Evolutionary conservation across 768 basidiomycete species (phyloP).

Genomic region (Galerina sulciceps): DNA sequence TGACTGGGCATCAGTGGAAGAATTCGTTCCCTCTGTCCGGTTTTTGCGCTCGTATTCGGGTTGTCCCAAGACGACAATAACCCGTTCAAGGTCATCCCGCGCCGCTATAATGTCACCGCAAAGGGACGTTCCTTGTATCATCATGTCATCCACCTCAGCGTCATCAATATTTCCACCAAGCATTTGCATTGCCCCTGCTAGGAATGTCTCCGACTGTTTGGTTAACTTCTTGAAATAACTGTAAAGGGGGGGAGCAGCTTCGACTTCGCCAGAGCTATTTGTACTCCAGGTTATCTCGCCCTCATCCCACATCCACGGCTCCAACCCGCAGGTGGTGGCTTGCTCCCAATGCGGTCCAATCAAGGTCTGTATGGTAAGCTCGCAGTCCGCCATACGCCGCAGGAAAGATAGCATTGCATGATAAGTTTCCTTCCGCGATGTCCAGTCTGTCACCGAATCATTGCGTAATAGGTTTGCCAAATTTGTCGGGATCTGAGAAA

Average conservation of each 20-base stretch:
- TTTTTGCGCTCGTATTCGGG: slow-evolving; percentile 19
- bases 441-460: slow-evolving; percentile 61
- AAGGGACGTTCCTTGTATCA: slow-evolving; percentile 45
- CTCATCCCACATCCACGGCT: slow-evolving; percentile 52
- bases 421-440: slow-evolving; percentile 47
- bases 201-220: slow-evolving; percentile 54
- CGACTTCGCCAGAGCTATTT: slow-evolving; percentile 29
- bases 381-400: slow-evolving; percentile 53
- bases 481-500: slow-evolving; percentile 51
- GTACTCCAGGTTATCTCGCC: slow-evolving; percentile 46
- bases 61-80: slow-evolving; percentile 43
- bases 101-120: slow-evolving; percentile 59
- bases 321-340: slow-evolving; percentile 42
- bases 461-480: slow-evolving; percentile 54
- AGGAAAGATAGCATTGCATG: slow-evolving; percentile 52
- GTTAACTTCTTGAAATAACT: slow-evolving; percentile 58
- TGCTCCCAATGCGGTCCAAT: slow-evolving; percentile 43
- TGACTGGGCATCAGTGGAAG: slow-evolving; percentile 18
- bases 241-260: slow-evolving; percentile 45
- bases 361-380: slow-evolving; percentile 51
- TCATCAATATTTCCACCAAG: slow-evolving; percentile 33
- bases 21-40: slow-evolving; percentile 4
- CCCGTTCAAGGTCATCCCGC: slow-evolving; percentile 51
- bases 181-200: slow-evolving; percentile 47
- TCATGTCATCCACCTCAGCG: slow-evolving; percentile 41